Conservation (phyloP, 1,139 yeast species). For the Meyerozyma sp. region DNA sequence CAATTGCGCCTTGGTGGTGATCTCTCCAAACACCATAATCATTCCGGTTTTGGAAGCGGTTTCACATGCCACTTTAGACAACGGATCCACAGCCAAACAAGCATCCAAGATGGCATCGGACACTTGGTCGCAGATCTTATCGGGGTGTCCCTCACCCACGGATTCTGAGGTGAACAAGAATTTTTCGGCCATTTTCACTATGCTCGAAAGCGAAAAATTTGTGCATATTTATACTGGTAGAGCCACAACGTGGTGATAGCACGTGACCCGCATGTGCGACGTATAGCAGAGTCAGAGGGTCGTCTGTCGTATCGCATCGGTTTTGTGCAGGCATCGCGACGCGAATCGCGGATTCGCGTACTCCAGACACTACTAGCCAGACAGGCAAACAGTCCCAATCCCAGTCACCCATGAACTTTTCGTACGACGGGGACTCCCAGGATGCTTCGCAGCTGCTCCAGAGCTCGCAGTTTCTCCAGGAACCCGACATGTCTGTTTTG, state of each 20-base stretch:
- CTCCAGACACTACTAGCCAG: no score
- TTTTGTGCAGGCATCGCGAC: background rate
- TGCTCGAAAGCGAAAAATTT: background rate
- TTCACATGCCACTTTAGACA: constrained; percentile 98
- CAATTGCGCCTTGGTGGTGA: constrained; percentile 90
- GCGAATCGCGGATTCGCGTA: background rate
- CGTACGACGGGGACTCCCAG: background rate
- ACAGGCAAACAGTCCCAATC: no score
- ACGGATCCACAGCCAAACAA: constrained; percentile 91
- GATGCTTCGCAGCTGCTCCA: background rate
- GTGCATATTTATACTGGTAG: background rate
- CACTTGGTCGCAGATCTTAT: constrained; percentile 98
- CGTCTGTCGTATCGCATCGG: no score
- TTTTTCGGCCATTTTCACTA: constrained; percentile 26
- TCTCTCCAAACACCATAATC: constrained; percentile 99
- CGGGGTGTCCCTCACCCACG: constrained; percentile 99
- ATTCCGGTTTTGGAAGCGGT: constrained; percentile 98
- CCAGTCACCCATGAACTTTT: background rate
- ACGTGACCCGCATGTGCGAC: background rate
- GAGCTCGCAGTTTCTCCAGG: background rate
- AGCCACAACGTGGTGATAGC: constrained; percentile 1
- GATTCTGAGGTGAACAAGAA: constrained; percentile 94
- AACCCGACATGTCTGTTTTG: constrained; percentile 1
- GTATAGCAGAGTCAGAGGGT: no score
- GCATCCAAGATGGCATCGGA: constrained; percentile 98